Conservation (phyloP, 495 filamentous ascomycete species). For the Hyphodiscus hymeniophilus region DNA sequence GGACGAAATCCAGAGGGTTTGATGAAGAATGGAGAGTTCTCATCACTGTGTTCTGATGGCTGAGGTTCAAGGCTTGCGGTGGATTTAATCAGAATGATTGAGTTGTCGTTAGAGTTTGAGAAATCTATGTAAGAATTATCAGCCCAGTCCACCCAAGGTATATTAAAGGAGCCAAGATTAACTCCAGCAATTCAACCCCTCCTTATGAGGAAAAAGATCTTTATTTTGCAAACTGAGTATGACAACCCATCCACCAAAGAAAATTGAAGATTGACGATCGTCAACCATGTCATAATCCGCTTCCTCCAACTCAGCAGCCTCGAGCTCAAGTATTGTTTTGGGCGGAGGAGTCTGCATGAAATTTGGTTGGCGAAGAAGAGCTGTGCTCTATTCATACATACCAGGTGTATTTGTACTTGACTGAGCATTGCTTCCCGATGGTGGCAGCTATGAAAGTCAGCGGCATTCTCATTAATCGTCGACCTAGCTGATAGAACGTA, state of each 20-base stretch:
- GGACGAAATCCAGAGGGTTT: conserved; percentile 70
- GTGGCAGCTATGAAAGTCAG: conserved; percentile 4
- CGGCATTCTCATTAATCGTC: neutral
- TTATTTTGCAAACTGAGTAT: too few relatives aligned
- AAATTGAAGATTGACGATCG: neutral
- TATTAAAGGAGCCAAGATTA: conserved; percentile 18
- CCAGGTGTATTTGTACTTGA: conserved; percentile 11
- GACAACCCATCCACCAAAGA: neutral
- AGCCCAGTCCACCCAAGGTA: conserved; percentile 18
- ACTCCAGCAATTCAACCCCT: too few relatives aligned
- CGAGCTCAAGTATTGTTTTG: conserved; percentile 13
- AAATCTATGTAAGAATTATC: conserved; percentile 24
- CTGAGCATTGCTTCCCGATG: conserved; percentile 6
- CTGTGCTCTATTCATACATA: conserved; percentile 3
- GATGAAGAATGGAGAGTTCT: conserved; percentile 41
- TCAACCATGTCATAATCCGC: conserved; percentile 22
- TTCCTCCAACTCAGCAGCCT: conserved; percentile 27
- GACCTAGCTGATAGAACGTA: conserved; percentile 3
- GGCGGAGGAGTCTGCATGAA: conserved; percentile 6
- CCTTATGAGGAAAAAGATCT: too few relatives aligned
- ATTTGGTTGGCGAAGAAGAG: conserved; percentile 1
- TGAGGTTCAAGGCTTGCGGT: conserved; percentile 26
- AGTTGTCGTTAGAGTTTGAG: conserved; percentile 19
- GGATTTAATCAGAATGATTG: conserved; percentile 24
- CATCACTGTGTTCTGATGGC: conserved; percentile 22